phyloP scores from a whole-genome alignment of 73 alveolate genomes.

The Stentor roeselii region DNA sequence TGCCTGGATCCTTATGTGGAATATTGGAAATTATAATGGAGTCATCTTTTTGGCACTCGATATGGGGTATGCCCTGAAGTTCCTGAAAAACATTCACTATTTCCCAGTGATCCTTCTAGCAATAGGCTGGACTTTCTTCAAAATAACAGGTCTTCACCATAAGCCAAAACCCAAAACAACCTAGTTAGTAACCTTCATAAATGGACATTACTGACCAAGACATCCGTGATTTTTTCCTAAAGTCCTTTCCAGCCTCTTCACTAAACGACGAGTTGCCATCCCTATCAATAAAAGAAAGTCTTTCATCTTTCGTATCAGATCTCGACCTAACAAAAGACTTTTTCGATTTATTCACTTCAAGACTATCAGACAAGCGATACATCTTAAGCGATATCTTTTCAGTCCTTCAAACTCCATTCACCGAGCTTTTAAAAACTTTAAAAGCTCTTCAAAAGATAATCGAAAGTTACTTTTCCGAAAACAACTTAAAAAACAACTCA shows the following conservation, averaged over 20 bases:
- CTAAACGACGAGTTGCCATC: not conserved
- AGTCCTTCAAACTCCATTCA: not conserved
- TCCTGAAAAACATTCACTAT: not conserved
- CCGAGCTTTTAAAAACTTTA: not conserved
- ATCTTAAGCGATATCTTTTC: not conserved
- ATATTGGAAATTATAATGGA: not conserved
- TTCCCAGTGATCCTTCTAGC: not conserved
- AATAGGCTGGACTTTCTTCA: conserved; percentile 2
- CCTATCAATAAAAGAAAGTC: not conserved
- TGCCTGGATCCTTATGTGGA: not conserved
- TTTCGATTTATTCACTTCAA: not conserved
- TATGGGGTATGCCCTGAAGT: not conserved
- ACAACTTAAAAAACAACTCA: conserved; percentile 2
- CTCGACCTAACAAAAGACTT: not conserved
- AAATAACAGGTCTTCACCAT: not conserved
- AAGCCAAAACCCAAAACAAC: not conserved
- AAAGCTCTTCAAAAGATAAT: not conserved
- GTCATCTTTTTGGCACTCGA: conserved; percentile 16
- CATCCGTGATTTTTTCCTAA: not conserved
- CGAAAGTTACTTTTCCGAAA: conserved; percentile 1
- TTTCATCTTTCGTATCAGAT: not conserved
- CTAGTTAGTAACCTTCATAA: too few relatives aligned
- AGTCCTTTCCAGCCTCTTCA: not conserved
- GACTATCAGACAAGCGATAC: not conserved
- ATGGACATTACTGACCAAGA: not conserved